Evolutionary conservation across 75 land plant species (phyloP).

Genomic region (Pinus tabuliformis): DNA sequence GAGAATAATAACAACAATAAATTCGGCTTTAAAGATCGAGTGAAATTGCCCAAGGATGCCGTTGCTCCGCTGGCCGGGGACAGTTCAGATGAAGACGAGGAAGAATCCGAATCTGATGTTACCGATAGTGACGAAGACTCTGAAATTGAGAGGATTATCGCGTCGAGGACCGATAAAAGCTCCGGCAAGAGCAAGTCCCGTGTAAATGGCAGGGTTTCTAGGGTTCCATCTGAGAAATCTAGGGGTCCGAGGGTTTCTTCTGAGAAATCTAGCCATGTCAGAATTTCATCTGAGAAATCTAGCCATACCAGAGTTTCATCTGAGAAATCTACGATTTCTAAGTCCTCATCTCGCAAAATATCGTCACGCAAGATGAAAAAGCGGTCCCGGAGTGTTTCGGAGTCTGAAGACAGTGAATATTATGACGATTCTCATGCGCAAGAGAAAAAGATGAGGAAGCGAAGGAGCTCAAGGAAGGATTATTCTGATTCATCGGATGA

Average conservation of each 20-base stretch:
- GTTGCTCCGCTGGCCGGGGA: not conserved
- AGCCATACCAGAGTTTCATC: constrained; percentile 19
- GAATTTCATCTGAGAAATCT: constrained; percentile 1
- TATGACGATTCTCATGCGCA: not conserved
- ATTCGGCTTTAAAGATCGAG: not conserved
- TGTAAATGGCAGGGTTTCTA: constrained; percentile 6
- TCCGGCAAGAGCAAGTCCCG: constrained; percentile 11
- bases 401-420: not conserved
- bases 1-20: constrained; percentile 29
- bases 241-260: constrained; percentile 25
- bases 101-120: constrained; percentile 74
- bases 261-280: constrained; percentile 7
- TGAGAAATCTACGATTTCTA: constrained; percentile 18
- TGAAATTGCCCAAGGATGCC: not conserved
- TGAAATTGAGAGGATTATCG: constrained; percentile 84
- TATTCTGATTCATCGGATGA: constrained; percentile 16
- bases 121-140: constrained; percentile 90
- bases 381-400: not conserved
- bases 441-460: constrained; percentile 5
- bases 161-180: constrained; percentile 46
- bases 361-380: not conserved
- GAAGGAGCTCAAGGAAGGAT: constrained; percentile 11
- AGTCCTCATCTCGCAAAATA: too few relatives aligned
- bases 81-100: constrained; percentile 29
- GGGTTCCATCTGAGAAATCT: constrained; percentile 15